Evolutionary conservation across 768 basidiomycete species (phyloP).

Genomic region (Rickenella mellea): DNA sequence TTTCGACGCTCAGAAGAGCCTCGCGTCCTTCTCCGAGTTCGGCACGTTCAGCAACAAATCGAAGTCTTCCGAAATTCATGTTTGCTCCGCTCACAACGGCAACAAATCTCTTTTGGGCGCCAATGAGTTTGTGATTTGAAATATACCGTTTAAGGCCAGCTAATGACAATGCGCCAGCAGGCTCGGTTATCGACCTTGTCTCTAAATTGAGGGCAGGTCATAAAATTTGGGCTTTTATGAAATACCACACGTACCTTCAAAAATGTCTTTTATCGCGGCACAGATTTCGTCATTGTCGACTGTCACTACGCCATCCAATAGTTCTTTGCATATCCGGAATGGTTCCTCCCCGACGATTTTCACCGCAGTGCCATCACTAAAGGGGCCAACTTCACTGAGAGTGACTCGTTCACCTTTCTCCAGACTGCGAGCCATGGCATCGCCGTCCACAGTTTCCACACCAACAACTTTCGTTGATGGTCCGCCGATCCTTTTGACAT

Average conservation of each 20-base stretch:
- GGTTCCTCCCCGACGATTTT: constrained; percentile 92
- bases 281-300: constrained; percentile 95
- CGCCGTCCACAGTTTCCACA: constrained; percentile 91
- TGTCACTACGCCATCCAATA: constrained; percentile 75
- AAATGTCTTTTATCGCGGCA: constrained; percentile 97
- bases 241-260: constrained; percentile 71
- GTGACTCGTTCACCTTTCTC: constrained; percentile 74
- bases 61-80: constrained; percentile 95
- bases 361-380: constrained; percentile 96
- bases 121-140: constrained; percentile 66
- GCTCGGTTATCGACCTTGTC: constrained; percentile 93
- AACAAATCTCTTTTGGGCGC: constrained; percentile 81
- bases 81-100: constrained; percentile 93
- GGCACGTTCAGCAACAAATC: constrained; percentile 98
- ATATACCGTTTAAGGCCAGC: constrained; percentile 91
- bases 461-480: constrained; percentile 78
- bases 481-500: constrained; percentile 85
- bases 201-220: constrained; percentile 35
- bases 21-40: constrained; percentile 94
- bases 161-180: constrained; percentile 86
- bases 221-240: no score
- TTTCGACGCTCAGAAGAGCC: constrained; percentile 86
- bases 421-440: constrained; percentile 85
- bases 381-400: constrained; percentile 86
- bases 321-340: constrained; percentile 81